Conservation (phyloP, 768 basidiomycete species). For the Phlegmacium glaucopus region DNA sequence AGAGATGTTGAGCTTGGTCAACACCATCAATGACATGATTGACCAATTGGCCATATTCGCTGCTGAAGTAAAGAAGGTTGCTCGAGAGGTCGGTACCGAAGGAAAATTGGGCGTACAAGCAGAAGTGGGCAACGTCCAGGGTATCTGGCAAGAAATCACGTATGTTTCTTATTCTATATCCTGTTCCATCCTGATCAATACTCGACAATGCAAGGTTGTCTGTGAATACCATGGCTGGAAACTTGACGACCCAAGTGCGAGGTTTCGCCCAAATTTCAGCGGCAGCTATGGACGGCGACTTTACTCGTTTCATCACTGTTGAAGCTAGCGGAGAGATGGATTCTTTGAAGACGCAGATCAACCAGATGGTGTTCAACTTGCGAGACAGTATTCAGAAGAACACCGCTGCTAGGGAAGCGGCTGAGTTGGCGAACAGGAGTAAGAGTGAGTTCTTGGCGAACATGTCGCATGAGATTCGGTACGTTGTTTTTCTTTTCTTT, state of each 20-base stretch:
- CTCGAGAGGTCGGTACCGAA: constrained; percentile 95
- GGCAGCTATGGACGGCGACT: constrained; percentile 98
- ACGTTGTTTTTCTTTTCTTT: constrained; percentile 23
- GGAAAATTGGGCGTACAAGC: constrained; percentile 99
- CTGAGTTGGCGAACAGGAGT: constrained; percentile 94
- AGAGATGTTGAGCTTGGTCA: constrained; percentile 93
- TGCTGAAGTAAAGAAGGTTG: constrained; percentile 84
- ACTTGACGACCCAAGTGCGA: constrained; percentile 96
- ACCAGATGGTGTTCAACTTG: constrained; percentile 98
- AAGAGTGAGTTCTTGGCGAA: constrained; percentile 99
- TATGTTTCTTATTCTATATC: constrained; percentile 41
- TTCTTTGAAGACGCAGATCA: constrained; percentile 97
- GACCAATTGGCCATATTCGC: constrained; percentile 57
- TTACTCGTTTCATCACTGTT: constrained; percentile 98
- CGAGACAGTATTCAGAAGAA: constrained; percentile 98
- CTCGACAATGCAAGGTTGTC: constrained; percentile 73
- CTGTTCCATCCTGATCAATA: no score
- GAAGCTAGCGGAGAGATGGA: constrained; percentile 99
- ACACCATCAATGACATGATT: constrained; percentile 92
- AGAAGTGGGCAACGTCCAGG: constrained; percentile 94
- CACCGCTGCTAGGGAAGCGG: constrained; percentile 94
- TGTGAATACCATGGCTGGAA: constrained; percentile 97
- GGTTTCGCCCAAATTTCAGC: constrained; percentile 99
- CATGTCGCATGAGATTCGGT: constrained; percentile 97
- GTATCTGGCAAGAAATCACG: constrained; percentile 99